Base-by-base conservation (phyloP, 1,284 basidiomycete species). In the Sanguinoderma infundibulare region DNA sequence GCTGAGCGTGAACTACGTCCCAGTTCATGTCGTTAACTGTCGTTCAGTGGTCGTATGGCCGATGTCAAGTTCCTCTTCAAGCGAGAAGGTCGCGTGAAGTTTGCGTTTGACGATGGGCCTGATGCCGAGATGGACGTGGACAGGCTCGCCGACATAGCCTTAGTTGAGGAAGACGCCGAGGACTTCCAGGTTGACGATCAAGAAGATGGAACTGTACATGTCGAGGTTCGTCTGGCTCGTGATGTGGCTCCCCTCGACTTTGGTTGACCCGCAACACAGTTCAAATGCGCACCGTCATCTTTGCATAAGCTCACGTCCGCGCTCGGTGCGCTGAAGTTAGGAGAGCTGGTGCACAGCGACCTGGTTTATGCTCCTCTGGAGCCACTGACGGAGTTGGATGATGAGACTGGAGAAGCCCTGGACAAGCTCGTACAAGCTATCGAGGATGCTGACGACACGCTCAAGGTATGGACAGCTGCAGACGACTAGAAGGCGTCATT, bases 41-140 rank as follows among this genome's bases (percentile, higher is more conserved):
- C 14, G 20, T 14, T 5, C 64, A 93, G 91, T 28, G 88, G 86
- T 35, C 90, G 87, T 26, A 77, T 90, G 53, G 82, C 92, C 1
- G 85, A 91, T 2, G 91, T 94, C 15, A 83, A 83, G 52, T 95
- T 89, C 74, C 84, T 94, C 80, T 95, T 95, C 71, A 80, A 86
- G 62, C 83, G 87, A 55, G 82, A 84, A 71, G 92, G 91, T 10
- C 77, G 82, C 46, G 84, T 94, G 44, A 82, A 81, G 57, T 78
- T 92, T n/a, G 69, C 78, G 15, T 67, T 87, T 7, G 77, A 78
- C 38, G 69, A 75, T n/a, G 78, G 78, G 34, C 79, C 83, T 55
- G 81, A 83, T 65, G 73, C 80, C 20, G 78, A 79, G 20, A 70
- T 73, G 9, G 72, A 78, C 28, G 67, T 83, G 30, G 85, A 86